phyloP scores from a whole-genome alignment of 768 basidiomycete genomes.

The Rhodotorula kratochvilovae region DNA sequence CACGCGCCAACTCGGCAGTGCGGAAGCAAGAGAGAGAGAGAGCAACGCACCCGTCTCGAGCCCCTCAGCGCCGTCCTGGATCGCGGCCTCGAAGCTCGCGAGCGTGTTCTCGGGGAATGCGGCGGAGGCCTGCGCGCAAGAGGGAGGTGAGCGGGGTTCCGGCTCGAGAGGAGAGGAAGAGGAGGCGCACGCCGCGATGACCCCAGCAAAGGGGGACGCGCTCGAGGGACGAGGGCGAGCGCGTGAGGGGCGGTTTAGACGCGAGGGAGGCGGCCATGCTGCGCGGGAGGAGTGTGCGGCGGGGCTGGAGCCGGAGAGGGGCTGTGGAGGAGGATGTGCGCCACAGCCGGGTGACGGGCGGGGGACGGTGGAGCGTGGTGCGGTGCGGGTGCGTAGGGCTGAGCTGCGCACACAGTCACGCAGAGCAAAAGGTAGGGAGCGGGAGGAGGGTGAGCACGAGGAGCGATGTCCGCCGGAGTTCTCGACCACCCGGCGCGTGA shows the following conservation, averaged over 20 bases:
- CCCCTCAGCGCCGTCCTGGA: conserved; percentile 88
- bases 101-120: conserved; percentile 89
- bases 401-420: too few species aligned
- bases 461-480: too few species aligned
- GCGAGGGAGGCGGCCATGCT: neutral
- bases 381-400: neutral
- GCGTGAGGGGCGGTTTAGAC: neutral
- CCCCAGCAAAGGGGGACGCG: conserved; percentile 69
- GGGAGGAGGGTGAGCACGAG: neutral
- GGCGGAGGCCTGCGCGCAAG: conserved; percentile 63
- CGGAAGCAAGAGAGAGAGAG: too few species aligned
- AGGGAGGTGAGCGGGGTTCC: too few species aligned
- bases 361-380: neutral
- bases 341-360: neutral
- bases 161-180: neutral
- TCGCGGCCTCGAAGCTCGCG: conserved; percentile 89
- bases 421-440: too few species aligned
- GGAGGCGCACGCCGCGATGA: conserved; percentile 57
- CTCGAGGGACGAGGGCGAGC: neutral
- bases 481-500: too few species aligned
- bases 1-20: too few species aligned
- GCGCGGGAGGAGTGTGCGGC: neutral
- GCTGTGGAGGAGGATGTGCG: neutral
- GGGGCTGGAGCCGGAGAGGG: neutral
- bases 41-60: conserved; percentile 77